A percentile compares a stretch with the other conserved stretches of the same genome.
phyloP scores from a whole-genome alignment of 148 eudicot genomes.

The Chenopodium album region DNA sequence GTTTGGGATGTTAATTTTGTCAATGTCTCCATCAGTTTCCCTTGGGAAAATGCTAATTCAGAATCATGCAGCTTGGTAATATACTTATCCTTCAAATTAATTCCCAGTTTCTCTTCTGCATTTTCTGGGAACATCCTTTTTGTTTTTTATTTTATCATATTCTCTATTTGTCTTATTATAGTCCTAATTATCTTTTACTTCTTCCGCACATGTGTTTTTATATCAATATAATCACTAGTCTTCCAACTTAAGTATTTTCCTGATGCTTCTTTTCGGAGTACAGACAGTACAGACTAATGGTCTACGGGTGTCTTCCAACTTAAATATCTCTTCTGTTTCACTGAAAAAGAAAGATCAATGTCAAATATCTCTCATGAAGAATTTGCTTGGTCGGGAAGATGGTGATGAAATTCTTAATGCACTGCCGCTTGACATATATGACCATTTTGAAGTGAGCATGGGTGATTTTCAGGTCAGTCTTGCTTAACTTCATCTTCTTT shows the following conservation, averaged over 20 bases:
- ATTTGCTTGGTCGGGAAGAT: constrained; percentile 19
- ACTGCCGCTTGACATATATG: constrained; percentile 57
- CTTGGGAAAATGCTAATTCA: constrained; percentile 38
- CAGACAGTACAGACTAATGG: constrained; percentile 62
- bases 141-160: not conserved
- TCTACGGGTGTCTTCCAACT: constrained; percentile 44
- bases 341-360: constrained; percentile 31
- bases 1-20: constrained; percentile 53
- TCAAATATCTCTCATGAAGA: constrained; percentile 10
- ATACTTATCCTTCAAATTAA: not conserved
- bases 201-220: not conserved
- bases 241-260: not conserved
- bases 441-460: constrained; percentile 54
- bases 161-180: not conserved
- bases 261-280: constrained; percentile 15
- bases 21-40: constrained; percentile 42
- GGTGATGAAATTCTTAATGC: constrained; percentile 25
- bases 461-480: constrained; percentile 61
- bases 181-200: too few species aligned
- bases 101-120: not conserved
- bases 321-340: constrained; percentile 28
- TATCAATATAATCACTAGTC: too few species aligned
- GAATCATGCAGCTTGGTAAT: constrained; percentile 56
- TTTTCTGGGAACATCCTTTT: too few species aligned
- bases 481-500: not conserved